These are phyloP conservation scores for Ambrosia trifida DNA, from an alignment of 129 eudicot species.

Conservation along the genomic window DNA sequence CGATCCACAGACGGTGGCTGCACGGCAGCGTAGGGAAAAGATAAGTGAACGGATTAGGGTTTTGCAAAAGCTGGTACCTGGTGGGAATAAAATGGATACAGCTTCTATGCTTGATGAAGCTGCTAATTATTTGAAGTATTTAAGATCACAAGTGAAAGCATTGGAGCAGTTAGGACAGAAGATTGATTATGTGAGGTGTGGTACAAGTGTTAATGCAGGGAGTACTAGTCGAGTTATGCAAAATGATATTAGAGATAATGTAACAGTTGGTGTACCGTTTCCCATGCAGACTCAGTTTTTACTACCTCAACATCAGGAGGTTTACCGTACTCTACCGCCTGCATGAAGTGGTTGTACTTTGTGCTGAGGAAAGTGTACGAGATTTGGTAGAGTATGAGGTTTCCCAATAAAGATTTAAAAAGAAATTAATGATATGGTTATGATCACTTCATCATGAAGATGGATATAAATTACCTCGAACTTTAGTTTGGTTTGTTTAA, in stretches of 20 bases:
- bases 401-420: conserved; percentile 22
- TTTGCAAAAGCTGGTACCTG: conserved; percentile 85
- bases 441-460: conserved; percentile 33
- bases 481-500: conserved; percentile 19
- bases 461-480: conserved; percentile 14
- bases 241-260: conserved; percentile 20
- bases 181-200: conserved; percentile 24
- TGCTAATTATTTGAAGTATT: conserved; percentile 83
- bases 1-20: conserved; percentile 96
- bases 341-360: conserved; percentile 27
- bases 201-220: conserved; percentile 12
- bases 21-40: conserved; percentile 86
- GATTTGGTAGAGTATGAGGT: conserved; percentile 10
- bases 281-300: conserved; percentile 61
- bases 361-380: conserved; percentile 15
- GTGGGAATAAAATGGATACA: conserved; percentile 95
- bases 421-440: conserved; percentile 36
- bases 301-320: conserved; percentile 31
- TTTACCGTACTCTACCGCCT: conserved; percentile 38
- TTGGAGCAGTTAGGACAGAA: conserved; percentile 62
- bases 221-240: conserved; percentile 25
- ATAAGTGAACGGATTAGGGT: conserved; percentile 86
- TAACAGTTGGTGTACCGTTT: conserved; percentile 41
- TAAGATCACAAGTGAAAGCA: conserved; percentile 81
- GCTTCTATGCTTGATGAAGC: conserved; percentile 99